These are phyloP conservation scores for Paraphaeosphaeria minitans DNA, from an alignment of 2,329 filamentous ascomycete genomes.

Conservation along the genomic window DNA sequence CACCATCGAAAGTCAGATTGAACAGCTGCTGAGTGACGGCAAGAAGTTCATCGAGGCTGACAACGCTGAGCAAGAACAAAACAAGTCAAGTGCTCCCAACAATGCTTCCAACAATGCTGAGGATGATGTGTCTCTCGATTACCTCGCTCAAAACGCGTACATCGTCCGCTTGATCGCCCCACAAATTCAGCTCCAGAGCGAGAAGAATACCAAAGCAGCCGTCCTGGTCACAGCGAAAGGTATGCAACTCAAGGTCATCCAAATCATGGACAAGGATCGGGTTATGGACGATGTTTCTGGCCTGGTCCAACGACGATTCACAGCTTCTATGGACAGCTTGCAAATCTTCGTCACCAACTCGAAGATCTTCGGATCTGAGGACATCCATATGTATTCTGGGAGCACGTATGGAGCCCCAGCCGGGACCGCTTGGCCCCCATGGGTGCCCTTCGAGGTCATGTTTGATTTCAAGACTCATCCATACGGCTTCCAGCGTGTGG, in stretches of 20 bases:
- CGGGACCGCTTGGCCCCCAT: slow-evolving; percentile 92
- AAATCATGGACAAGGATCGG: slow-evolving; percentile 96
- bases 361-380: slow-evolving; percentile 82
- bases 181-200: slow-evolving; percentile 96
- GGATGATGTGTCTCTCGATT: slow-evolving; percentile 80
- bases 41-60: slow-evolving; percentile 80
- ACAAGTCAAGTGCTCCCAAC: slow-evolving; percentile 22
- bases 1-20: slow-evolving; percentile 82
- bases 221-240: slow-evolving; percentile 95
- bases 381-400: slow-evolving; percentile 91
- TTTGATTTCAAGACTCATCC: slow-evolving; percentile 93
- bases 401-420: slow-evolving; percentile 87
- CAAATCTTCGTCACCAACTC: slow-evolving; percentile 98
- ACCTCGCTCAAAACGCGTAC: slow-evolving; percentile 89
- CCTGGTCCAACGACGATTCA: slow-evolving; percentile 90
- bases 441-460: slow-evolving; percentile 98
- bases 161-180: slow-evolving; percentile 94
- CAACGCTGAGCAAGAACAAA: slow-evolving; percentile 13
- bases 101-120: slow-evolving; percentile 28
- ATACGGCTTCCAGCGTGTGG: slow-evolving; percentile 96
- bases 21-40: slow-evolving; percentile 82
- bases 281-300: slow-evolving; percentile 93
- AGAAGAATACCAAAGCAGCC: slow-evolving; percentile 97
- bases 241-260: slow-evolving; percentile 96
- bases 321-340: slow-evolving; percentile 94